These are phyloP conservation scores for Podospora appendiculata DNA, from an alignment of 495 filamentous ascomycete species.

Conservation along the genomic window DNA sequence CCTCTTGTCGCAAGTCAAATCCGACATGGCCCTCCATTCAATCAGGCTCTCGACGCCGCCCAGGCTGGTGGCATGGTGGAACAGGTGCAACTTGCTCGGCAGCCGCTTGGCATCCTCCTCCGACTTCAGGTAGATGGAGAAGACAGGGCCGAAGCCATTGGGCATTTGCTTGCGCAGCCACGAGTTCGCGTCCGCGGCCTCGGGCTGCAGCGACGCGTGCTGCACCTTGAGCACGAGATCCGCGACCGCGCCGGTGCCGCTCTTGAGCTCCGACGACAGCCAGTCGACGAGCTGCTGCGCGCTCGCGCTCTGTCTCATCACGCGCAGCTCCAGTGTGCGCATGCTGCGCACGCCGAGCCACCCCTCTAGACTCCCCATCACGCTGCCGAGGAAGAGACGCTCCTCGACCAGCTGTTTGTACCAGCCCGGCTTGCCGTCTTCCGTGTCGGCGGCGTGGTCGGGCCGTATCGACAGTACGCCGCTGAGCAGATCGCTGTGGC, in stretches of 20 bases:
- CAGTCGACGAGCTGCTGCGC: conserved; percentile 61
- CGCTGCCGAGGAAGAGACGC: conserved; percentile 65
- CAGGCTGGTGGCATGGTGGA: conserved; percentile 91
- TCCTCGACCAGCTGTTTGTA: conserved; percentile 50
- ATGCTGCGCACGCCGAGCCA: conserved; percentile 86
- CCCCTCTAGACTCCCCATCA: conserved; percentile 85
- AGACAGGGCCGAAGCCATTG: conserved; percentile 82
- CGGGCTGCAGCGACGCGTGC: conserved; percentile 70
- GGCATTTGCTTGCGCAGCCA: conserved; percentile 93
- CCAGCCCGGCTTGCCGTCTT: conserved; percentile 40
- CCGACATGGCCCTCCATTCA: conserved; percentile 83
- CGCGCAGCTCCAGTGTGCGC: conserved; percentile 77
- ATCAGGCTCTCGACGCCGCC: conserved; percentile 93
- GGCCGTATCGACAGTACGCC: conserved; percentile 65
- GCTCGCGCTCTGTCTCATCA: conserved; percentile 64
- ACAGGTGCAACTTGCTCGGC: conserved; percentile 70
- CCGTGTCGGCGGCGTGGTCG: conserved; percentile 14
- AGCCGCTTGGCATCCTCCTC: conserved; percentile 55
- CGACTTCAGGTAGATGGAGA: conserved; percentile 59
- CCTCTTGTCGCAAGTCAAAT: conserved; percentile 60
- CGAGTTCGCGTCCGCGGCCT: conserved; percentile 44
- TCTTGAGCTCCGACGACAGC: conserved; percentile 39
- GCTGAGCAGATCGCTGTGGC: conserved; percentile 84
- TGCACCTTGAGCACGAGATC: conserved; percentile 51
- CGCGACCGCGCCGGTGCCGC: conserved; percentile 35